Percentiles rank a stretch among this genome's conserved stretches.
Evolutionary conservation across 768 basidiomycete species (phyloP).

Genomic region (Cystofilobasidium bisporidii): DNA sequence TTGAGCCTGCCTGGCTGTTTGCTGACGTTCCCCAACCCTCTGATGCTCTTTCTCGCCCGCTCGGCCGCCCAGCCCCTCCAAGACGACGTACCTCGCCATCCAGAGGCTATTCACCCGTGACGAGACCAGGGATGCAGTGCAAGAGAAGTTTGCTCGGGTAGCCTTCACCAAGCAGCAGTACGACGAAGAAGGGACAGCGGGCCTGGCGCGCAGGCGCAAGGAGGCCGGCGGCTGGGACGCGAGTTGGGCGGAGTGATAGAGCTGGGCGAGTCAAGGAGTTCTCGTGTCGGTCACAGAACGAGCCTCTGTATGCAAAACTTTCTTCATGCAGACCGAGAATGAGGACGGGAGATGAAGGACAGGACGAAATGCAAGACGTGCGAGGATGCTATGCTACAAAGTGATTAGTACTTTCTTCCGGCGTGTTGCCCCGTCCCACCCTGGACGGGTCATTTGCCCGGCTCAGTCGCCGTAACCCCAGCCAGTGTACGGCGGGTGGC

Average conservation of each 20-base stretch:
- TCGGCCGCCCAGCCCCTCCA: constrained; percentile 4
- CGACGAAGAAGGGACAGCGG: constrained; percentile 4
- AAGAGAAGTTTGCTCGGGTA: background rate
- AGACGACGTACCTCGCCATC: constrained; percentile 12
- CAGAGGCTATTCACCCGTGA: background rate
- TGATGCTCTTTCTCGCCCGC: background rate
- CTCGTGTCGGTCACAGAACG: too few relatives aligned
- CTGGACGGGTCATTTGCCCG: too few relatives aligned
- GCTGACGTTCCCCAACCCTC: background rate
- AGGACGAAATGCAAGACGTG: too few relatives aligned
- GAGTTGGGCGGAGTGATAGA: background rate
- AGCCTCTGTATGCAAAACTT: too few relatives aligned
- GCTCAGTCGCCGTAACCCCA: background rate
- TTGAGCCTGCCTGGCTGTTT: background rate
- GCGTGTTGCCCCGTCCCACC: too few relatives aligned
- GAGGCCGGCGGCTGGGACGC: background rate
- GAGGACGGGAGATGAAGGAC: too few relatives aligned
- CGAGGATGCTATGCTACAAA: background rate
- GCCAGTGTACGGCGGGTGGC: background rate
- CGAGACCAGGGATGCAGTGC: background rate
- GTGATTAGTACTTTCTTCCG: background rate
- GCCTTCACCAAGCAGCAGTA: constrained; percentile 5
- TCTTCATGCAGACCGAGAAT: too few relatives aligned
- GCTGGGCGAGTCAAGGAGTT: too few relatives aligned
- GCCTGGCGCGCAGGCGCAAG: background rate